These are phyloP conservation scores for Biscutella laevigata DNA, from an alignment of 441 rosid species.

Conservation along the genomic window DNA sequence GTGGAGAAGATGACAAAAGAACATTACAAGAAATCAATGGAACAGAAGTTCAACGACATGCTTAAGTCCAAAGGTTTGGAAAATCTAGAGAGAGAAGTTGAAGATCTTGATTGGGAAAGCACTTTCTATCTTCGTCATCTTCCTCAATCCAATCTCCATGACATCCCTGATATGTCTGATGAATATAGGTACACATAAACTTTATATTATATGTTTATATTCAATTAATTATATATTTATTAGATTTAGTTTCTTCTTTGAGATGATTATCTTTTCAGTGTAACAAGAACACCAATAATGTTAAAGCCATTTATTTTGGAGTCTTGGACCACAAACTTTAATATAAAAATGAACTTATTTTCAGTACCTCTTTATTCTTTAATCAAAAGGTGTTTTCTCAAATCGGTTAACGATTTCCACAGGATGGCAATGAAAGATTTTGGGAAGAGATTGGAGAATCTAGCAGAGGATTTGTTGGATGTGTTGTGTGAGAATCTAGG, in stretches of 20 bases:
- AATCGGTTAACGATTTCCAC: too few species aligned
- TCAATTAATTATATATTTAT: too few species aligned
- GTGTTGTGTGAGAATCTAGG: slow-evolving; percentile 82
- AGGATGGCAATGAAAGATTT: slow-evolving; percentile 71
- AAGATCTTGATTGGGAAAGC: slow-evolving; percentile 87
- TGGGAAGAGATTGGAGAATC: slow-evolving; percentile 53
- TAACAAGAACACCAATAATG: too few species aligned
- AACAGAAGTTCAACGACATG: slow-evolving; percentile 66
- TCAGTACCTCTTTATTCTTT: too few species aligned
- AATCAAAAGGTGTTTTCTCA: too few species aligned
- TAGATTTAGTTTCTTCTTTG: too few species aligned
- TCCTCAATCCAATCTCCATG: slow-evolving; percentile 53
- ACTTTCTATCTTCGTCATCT: slow-evolving; percentile 71
- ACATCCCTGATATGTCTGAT: slow-evolving; percentile 63
- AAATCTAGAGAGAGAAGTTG: slow-evolving; percentile 47
- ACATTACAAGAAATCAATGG: slow-evolving; percentile 76
- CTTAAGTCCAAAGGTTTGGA: slow-evolving; percentile 58
- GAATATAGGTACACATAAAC: slow-evolving; percentile 70
- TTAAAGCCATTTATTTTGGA: too few species aligned
- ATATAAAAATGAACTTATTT: too few species aligned
- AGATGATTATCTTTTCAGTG: too few species aligned
- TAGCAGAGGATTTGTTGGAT: slow-evolving; percentile 76
- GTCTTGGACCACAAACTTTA: too few species aligned
- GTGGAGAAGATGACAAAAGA: slow-evolving; percentile 70
- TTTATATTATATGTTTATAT: too few species aligned